Conservation (phyloP, 1,284 basidiomycete species). For the Pseudozyma sp. region DNA sequence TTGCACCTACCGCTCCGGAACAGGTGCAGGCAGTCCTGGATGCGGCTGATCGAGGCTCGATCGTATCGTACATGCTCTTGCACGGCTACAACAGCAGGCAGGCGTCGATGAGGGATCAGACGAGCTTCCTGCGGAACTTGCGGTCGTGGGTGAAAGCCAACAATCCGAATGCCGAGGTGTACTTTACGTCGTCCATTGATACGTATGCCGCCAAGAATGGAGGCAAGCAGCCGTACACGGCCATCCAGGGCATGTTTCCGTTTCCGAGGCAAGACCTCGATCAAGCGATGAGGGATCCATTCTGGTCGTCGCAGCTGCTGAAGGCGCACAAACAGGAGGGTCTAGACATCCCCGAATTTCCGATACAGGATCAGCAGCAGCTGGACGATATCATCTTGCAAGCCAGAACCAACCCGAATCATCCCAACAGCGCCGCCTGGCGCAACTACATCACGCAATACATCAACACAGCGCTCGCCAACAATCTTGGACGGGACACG, state of each 20-base stretch:
- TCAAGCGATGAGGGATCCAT: slow-evolving; percentile 28
- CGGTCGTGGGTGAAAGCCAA: not conserved
- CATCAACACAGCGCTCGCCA: not conserved
- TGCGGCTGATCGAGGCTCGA: slow-evolving; percentile 13
- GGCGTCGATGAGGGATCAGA: slow-evolving; percentile 3
- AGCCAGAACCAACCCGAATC: not conserved
- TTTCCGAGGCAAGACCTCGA: slow-evolving; percentile 26
- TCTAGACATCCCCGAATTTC: not conserved
- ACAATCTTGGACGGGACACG: not conserved
- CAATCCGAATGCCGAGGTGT: slow-evolving; percentile 15
- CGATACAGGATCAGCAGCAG: not conserved
- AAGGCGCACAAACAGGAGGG: not conserved
- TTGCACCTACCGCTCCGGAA: slow-evolving; percentile 17
- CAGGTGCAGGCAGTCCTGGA: slow-evolving; percentile 15
- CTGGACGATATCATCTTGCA: slow-evolving; percentile 13
- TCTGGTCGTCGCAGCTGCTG: slow-evolving; percentile 26
- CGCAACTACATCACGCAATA: slow-evolving; percentile 1
- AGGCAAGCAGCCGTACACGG: slow-evolving; percentile 27
- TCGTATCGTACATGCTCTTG: slow-evolving; percentile 31
- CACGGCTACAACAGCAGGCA: slow-evolving; percentile 45
- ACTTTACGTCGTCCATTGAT: slow-evolving; percentile 26
- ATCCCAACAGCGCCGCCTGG: not conserved
- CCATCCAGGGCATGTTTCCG: slow-evolving; percentile 15
- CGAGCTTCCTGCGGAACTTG: slow-evolving; percentile 14
- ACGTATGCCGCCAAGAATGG: slow-evolving; percentile 23